Evolutionary conservation across 345 rosid genomes (phyloP).

Genomic region (Salix brachista): DNA sequence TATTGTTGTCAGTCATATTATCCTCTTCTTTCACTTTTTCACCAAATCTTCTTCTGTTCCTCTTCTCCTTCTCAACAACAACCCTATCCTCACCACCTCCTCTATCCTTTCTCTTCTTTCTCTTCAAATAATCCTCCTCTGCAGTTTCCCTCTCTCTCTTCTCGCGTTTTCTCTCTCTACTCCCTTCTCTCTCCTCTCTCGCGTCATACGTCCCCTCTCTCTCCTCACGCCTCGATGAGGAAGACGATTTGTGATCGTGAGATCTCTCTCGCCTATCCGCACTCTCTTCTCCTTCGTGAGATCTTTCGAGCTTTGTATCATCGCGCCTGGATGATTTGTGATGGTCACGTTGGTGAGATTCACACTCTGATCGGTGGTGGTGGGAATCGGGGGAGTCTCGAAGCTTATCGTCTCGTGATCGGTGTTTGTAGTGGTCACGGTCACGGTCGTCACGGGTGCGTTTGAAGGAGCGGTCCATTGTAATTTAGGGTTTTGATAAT

Average conservation of each 20-base stretch:
- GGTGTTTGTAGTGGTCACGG: constrained; percentile 40
- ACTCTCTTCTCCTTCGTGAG: constrained; percentile 31
- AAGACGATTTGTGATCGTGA: constrained; percentile 19
- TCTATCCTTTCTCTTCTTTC: constrained; percentile 24
- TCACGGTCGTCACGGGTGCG: constrained; percentile 42
- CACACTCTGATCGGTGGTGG: constrained; percentile 49
- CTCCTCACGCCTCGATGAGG: constrained; percentile 13
- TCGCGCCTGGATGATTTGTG: constrained; percentile 34
- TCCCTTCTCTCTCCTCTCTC: constrained; percentile 34
- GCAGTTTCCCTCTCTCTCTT: constrained; percentile 31
- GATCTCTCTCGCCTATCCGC: constrained; percentile 30
- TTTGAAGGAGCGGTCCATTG: constrained; percentile 51
- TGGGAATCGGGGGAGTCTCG: constrained; percentile 37
- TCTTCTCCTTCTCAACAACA: constrained; percentile 25
- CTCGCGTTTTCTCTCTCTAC: constrained; percentile 25
- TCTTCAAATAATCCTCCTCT: constrained; percentile 32
- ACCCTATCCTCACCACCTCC: constrained; percentile 6
- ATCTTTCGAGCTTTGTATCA: constrained; percentile 25
- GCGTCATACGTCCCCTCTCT: constrained; percentile 33
- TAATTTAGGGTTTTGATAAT: constrained; percentile 5
- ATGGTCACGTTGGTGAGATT: constrained; percentile 21
- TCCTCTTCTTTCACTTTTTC: constrained; percentile 37
- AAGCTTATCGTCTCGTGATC: constrained; percentile 46
- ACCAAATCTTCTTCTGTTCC: constrained; percentile 51
- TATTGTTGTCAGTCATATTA: background rate